Percentiles rank a stretch among this genome's conserved stretches.
Conservation (phyloP, 805 yeast genomes). For the Komagataella kurtzmanii region DNA sequence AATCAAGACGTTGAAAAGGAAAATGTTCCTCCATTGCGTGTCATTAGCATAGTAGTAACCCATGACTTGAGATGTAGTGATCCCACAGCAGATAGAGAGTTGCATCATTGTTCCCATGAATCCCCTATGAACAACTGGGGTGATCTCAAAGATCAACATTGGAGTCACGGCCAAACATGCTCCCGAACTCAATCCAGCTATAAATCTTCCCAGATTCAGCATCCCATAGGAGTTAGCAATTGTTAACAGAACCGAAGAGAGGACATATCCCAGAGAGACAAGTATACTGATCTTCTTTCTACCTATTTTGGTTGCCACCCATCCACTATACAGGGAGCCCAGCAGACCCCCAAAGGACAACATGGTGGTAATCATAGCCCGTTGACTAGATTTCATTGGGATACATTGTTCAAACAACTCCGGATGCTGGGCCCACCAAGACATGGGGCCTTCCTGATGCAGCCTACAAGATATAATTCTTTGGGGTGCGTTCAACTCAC, state of each 20-base stretch:
- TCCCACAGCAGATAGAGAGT: slow-evolving; percentile 24
- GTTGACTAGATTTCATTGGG: slow-evolving; percentile 32
- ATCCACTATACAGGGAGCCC: slow-evolving; percentile 53
- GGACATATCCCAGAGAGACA: slow-evolving; percentile 12
- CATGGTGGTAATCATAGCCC: slow-evolving; percentile 56
- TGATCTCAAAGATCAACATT: slow-evolving; percentile 23
- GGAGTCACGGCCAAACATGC: slow-evolving; percentile 25
- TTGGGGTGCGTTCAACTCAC: slow-evolving; percentile 78
- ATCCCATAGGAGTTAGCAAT: slow-evolving; percentile 9
- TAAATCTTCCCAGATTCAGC: slow-evolving; percentile 19
- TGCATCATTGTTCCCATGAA: slow-evolving; percentile 25
- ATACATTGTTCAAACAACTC: slow-evolving; percentile 28
- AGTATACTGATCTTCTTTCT: slow-evolving; percentile 26
- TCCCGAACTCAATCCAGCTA: slow-evolving; percentile 26
- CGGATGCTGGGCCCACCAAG: slow-evolving; percentile 24
- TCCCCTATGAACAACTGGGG: slow-evolving; percentile 27
- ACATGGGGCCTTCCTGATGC: slow-evolving; percentile 9
- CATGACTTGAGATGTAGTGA: slow-evolving; percentile 20
- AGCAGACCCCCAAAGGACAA: slow-evolving; percentile 67
- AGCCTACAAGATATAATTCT: slow-evolving; percentile 44
- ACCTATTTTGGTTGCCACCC: slow-evolving; percentile 48
- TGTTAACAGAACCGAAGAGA: slow-evolving; percentile 19
- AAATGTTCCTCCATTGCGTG: slow-evolving; percentile 23
- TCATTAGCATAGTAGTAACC: slow-evolving; percentile 21
- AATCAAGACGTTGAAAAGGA: slow-evolving; percentile 11